These are phyloP conservation scores for Nissolia schottii DNA, from an alignment of 306 rosid species.

Conservation along the genomic window DNA sequence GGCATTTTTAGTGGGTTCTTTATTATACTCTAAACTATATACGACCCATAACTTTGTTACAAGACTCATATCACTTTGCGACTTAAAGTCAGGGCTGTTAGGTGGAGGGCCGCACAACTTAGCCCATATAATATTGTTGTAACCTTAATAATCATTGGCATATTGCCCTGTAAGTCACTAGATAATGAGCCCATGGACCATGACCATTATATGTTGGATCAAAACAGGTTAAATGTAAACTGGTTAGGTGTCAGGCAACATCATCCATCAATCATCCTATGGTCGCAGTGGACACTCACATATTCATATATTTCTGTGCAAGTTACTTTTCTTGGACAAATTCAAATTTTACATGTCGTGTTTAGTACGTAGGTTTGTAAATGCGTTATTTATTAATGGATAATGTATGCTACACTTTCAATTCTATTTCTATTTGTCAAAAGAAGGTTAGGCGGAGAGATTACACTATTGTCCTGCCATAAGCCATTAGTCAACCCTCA, in stretches of 20 bases:
- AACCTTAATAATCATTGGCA: not conserved
- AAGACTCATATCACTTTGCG: too few species aligned
- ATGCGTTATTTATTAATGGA: not conserved
- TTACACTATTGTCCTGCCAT: not conserved
- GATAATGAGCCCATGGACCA: slow-evolving; percentile 6
- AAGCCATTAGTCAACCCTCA: not conserved
- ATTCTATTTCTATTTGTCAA: not conserved
- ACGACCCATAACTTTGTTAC: not conserved
- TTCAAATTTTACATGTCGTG: not conserved
- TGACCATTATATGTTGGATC: not conserved
- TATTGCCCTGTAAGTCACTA: not conserved
- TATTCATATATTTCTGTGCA: not conserved
- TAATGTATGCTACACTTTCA: not conserved
- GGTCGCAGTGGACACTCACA: not conserved
- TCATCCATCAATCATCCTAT: not conserved
- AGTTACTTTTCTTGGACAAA: not conserved
- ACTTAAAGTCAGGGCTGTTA: not conserved
- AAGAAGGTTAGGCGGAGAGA: not conserved
- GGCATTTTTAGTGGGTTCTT: not conserved
- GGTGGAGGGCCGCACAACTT: not conserved
- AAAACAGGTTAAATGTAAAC: not conserved
- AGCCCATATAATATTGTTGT: not conserved
- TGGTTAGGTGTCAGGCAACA: not conserved
- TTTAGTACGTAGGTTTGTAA: not conserved
- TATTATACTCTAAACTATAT: not conserved